Evolutionary conservation across 768 basidiomycete genomes (phyloP).

Genomic region (Mycena haematopus): DNA sequence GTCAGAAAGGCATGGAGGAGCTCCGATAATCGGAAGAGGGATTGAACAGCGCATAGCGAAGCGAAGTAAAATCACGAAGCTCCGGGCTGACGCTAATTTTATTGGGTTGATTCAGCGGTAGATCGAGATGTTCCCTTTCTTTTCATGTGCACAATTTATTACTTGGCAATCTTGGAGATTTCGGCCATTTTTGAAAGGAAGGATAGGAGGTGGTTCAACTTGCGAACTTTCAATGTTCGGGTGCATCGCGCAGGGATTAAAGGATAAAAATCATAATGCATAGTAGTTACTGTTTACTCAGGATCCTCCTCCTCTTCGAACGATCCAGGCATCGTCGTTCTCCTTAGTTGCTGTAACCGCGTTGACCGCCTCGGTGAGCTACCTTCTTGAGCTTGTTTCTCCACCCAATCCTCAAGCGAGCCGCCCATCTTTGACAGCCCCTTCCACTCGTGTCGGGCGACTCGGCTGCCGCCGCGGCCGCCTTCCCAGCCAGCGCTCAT

Average conservation of each 20-base stretch:
- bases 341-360: conserved; percentile 16
- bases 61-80: conserved; percentile 1
- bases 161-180: neutral
- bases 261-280: neutral
- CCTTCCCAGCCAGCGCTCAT: conserved; percentile 93
- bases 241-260: too few relatives aligned
- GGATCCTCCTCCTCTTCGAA: conserved; percentile 27
- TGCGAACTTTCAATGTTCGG: too few relatives aligned
- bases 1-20: conserved; percentile 5
- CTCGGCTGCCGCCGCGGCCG: conserved; percentile 66
- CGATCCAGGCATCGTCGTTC: conserved; percentile 30
- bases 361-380: conserved; percentile 10
- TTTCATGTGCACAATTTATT: conserved; percentile 1
- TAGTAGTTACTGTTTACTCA: neutral
- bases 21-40: neutral
- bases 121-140: neutral
- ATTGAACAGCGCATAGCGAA: neutral
- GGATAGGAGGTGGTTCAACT: neutral
- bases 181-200: neutral
- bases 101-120: neutral
- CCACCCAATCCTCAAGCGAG: conserved; percentile 76
- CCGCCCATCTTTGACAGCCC: conserved; percentile 77
- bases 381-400: conserved; percentile 44
- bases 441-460: conserved; percentile 97
- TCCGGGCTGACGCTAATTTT: conserved; percentile 7